Evolutionary conservation across 495 filamentous ascomycete genomes (phyloP), one percentile per base, ranked within the genome.

Genomic region (Evansstolkia leycettana): DNA sequence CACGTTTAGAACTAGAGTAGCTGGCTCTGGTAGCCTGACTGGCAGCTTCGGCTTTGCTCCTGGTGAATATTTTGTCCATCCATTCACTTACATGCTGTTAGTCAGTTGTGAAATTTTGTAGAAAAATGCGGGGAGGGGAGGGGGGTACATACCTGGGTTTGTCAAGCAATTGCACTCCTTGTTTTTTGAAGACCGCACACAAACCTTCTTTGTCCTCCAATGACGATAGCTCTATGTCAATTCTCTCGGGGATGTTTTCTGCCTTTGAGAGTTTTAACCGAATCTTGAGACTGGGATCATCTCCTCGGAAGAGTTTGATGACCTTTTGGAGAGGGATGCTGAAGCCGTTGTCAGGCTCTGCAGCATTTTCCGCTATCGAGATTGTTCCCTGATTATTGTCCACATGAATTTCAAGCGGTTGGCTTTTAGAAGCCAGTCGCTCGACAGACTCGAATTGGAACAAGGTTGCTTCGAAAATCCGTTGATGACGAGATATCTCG

Each of bases 211-310:
- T 50, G 5, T 47, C 51, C 20, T 42, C 28, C 16, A 33, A 23
- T 10, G 23, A 39, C 5, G 24, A 36, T 28, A 69, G 46, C 30
- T 70, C 57, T 15, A 70, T 45, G 27, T 70, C 62, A 5, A 69
- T 19, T 10, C 31, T 33, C 5, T 45, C 42, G 33, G 43, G 45
- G 4, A 39, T 18, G 8, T 19, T 37, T 7, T 44, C 42, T 12
- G 33, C 38, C 20, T 51, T 56, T 2, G 51, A 53, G 13, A 61
- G 45, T 14, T 44, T 30, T 7, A 70, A 45, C 3, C 55, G 52
- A 18, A 64, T 26, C 42, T 65, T 67, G 0, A 36, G 37, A 27
- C 63, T 62, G 0, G 41, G 10, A 1, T 31, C 15, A 3, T 43
- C 20, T 23, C 59, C 62, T n/a, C 45, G 9, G 2, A 36, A 0